Evolutionary conservation across 106 monocot genomes (phyloP), one percentile per base, ranked within the genome.

Genomic region (Apostasia shenzhenica): DNA sequence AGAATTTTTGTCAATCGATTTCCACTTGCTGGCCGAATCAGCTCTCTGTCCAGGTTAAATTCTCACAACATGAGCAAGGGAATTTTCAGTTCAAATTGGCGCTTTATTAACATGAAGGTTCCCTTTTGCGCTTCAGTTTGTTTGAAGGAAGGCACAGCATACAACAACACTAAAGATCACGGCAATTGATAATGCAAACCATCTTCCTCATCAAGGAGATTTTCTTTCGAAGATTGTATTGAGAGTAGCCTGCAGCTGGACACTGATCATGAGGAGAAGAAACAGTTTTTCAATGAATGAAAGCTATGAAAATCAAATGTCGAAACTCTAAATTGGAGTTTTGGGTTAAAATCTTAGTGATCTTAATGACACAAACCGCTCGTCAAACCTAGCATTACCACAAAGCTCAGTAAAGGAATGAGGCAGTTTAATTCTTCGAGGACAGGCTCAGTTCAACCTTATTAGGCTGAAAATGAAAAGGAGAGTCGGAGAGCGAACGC

Each of bases 161-260:
- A 86, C 73, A 59, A 70, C 79, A 49, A 79, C 54, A 26, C 68
- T 66, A 26, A 75, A 79, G 3, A 75, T 63, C 85, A 86, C 76
- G 0, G 53, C 72, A 48, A 70, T 63, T 14, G 50, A 47, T 55
- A 86, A 54, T 40, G 79, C 73, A 61, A n/a, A 73, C 62, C 75
- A 79, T 76, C 61, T 75, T 71, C 43, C 67, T 45, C 46, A 70
- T 56, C 3, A 70, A 63, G 1, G 68, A 63, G 41, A 72, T 73
- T 58, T 73, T 86, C 73, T 73, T 86, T 7, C 52, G 76, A 54
- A 72, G 12, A 70, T 73, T 69, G 69, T 44, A 39, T 75, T 64
- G 45, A 78, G 46, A 4, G 68, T 55, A 65, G 78, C 81, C 85
- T 85, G 81, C 4, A 69, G 54, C 55, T 14, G 26, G n/a, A 41